These are phyloP conservation scores for Penicillium antarcticum DNA, from an alignment of 495 filamentous ascomycete genomes.

Conservation along the genomic window DNA sequence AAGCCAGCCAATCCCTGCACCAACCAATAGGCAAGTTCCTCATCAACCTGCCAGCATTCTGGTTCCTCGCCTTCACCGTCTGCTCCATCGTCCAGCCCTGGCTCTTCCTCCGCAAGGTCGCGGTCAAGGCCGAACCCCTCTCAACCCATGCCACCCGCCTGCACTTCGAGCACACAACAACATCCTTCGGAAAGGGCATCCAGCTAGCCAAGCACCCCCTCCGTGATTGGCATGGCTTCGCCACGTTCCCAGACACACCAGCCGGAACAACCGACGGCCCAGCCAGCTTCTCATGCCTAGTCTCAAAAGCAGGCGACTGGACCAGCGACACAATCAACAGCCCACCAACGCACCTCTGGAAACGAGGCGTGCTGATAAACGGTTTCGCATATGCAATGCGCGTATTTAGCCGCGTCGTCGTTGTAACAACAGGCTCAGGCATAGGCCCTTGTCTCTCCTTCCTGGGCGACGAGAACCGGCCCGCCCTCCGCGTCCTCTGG, in stretches of 20 bases:
- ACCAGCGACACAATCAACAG: conserved; percentile 60
- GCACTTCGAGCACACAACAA: conserved; percentile 59
- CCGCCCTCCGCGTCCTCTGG: conserved; percentile 57
- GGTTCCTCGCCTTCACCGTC: conserved; percentile 39
- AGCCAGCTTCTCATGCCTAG: conserved; percentile 59
- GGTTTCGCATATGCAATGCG: conserved; percentile 71
- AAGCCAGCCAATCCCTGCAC: conserved; percentile 26
- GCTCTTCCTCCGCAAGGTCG: conserved; percentile 44
- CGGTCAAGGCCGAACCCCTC: conserved; percentile 59
- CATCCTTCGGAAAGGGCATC: conserved; percentile 43
- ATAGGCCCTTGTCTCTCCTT: conserved; percentile 63
- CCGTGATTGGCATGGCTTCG: conserved; percentile 79
- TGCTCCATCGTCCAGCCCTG: conserved; percentile 42
- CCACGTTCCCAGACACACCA: conserved; percentile 56
- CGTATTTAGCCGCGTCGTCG: conserved; percentile 63
- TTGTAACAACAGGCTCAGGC: conserved; percentile 81
- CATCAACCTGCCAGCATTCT: conserved; percentile 39
- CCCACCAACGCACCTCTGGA: conserved; percentile 50
- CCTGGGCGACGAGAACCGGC: conserved; percentile 44
- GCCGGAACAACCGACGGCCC: conserved; percentile 4
- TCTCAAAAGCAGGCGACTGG: conserved; percentile 86
- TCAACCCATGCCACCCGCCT: conserved; percentile 70
- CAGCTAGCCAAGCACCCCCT: conserved; percentile 54
- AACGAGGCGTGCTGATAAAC: conserved; percentile 51
- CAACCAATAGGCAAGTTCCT: conserved; percentile 32